Evolutionary conservation across 2,329 filamentous ascomycete genomes (phyloP).

Genomic region (Diplocarpon mali): DNA sequence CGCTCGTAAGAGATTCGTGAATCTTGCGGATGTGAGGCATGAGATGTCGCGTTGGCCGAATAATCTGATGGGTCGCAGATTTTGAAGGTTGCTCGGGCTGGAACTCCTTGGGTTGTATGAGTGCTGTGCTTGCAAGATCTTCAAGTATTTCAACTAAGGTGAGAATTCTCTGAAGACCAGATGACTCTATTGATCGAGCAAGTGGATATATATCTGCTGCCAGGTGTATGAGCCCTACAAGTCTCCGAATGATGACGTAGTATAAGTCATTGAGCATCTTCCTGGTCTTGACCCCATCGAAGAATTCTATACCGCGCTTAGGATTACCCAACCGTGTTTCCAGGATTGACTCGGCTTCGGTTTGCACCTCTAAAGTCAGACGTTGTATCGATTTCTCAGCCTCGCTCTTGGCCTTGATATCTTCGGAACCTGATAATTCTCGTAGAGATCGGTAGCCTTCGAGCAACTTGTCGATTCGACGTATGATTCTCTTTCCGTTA

Average conservation of each 20-base stretch:
- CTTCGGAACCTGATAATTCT: neutral
- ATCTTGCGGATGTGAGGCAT: neutral
- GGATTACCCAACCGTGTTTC: neutral
- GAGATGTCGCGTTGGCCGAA: neutral
- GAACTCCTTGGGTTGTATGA: neutral
- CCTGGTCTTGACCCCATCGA: neutral
- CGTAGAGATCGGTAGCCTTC: neutral
- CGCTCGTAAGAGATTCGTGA: neutral
- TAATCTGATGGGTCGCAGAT: neutral
- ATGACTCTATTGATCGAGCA: neutral
- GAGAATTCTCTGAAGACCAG: neutral
- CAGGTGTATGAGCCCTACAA: neutral
- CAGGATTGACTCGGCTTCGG: neutral
- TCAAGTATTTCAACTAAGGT: neutral
- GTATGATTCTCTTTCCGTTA: neutral
- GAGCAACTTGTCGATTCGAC: neutral
- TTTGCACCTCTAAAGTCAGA: neutral
- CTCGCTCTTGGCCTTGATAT: neutral
- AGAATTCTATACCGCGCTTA: neutral
- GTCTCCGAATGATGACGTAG: slow-evolving; percentile 1
- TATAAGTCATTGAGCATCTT: slow-evolving; percentile 3
- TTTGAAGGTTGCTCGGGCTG: neutral
- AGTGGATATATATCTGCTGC: slow-evolving; percentile 1
- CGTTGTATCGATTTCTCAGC: neutral
- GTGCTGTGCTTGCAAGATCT: neutral